A percentile compares a stretch with the other conserved stretches of the same genome.
phyloP scores from a whole-genome alignment of 2,329 filamentous ascomycete species.

The Ophiostoma triangulosporum region DNA sequence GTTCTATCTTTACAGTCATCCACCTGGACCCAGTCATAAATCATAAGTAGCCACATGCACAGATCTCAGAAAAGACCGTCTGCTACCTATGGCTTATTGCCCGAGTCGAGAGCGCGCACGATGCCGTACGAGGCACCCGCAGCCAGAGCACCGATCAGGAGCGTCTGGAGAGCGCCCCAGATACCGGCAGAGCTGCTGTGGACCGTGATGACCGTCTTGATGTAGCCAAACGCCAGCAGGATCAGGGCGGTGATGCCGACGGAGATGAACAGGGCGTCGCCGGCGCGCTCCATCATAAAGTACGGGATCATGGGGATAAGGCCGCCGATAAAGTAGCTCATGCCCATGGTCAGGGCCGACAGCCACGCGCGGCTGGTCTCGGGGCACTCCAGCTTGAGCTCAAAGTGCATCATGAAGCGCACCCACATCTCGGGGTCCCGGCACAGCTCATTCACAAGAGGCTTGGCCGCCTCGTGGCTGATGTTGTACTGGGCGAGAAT shows the following conservation, averaged over 20 bases:
- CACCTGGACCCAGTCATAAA: neutral
- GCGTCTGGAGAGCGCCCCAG: slow-evolving; percentile 49
- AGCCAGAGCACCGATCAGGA: slow-evolving; percentile 49
- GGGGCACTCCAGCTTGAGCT: slow-evolving; percentile 33
- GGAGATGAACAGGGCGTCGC: slow-evolving; percentile 42
- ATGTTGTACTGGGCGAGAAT: slow-evolving; percentile 33
- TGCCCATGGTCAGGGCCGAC: slow-evolving; percentile 51
- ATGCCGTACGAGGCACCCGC: slow-evolving; percentile 53
- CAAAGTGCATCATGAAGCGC: slow-evolving; percentile 47
- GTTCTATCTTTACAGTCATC: neutral
- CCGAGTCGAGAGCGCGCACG: slow-evolving; percentile 40
- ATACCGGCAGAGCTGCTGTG: slow-evolving; percentile 38
- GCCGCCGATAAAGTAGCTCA: slow-evolving; percentile 58
- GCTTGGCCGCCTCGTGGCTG: slow-evolving; percentile 26
- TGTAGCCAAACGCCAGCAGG: slow-evolving; percentile 50
- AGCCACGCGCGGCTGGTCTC: slow-evolving; percentile 32
- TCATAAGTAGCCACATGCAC: neutral
- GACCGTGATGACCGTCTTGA: slow-evolving; percentile 44
- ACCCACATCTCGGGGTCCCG: slow-evolving; percentile 35
- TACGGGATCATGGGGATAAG: slow-evolving; percentile 60
- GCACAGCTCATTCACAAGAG: slow-evolving; percentile 36
- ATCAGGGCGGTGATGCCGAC: slow-evolving; percentile 46
- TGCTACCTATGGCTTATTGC: slow-evolving; percentile 6
- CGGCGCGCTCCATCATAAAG: slow-evolving; percentile 38
- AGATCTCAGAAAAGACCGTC: neutral